phyloP scores from a whole-genome alignment of 202 grass and related monocot genomes.

The Digitaria exilis region DNA sequence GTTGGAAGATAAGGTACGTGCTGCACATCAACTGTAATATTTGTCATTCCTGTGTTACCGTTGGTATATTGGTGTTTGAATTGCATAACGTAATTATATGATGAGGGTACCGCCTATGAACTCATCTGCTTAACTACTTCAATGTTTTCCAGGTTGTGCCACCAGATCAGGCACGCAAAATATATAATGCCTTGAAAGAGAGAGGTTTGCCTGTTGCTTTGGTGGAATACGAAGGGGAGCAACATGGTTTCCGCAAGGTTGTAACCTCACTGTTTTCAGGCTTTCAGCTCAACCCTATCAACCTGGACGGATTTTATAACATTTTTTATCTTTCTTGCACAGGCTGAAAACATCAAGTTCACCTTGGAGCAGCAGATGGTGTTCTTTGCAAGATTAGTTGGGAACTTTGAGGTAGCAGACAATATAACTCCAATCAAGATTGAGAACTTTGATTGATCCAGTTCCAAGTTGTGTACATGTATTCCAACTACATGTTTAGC shows the following conservation, averaged over 20 bases:
- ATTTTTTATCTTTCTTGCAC: slow-evolving; percentile 25
- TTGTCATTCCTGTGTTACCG: slow-evolving; percentile 9
- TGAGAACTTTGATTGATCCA: slow-evolving; percentile 75
- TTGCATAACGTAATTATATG: background rate
- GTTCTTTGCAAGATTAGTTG: slow-evolving; percentile 79
- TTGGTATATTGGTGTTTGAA: background rate
- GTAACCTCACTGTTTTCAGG: background rate
- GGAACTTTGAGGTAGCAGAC: slow-evolving; percentile 82
- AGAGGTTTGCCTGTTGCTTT: slow-evolving; percentile 83
- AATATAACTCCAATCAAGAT: slow-evolving; percentile 86
- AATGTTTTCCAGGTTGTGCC: slow-evolving; percentile 64
- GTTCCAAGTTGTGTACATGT: background rate
- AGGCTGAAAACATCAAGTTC: slow-evolving; percentile 93
- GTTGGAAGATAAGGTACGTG: slow-evolving; percentile 84
- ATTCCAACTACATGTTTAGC: too few relatives aligned
- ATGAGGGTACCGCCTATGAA: background rate
- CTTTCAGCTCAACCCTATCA: background rate
- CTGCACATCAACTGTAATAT: background rate
- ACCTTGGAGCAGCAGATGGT: slow-evolving; percentile 92
- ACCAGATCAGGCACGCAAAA: slow-evolving; percentile 77
- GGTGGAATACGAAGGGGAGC: slow-evolving; percentile 94
- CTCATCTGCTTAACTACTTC: background rate
- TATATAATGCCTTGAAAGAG: slow-evolving; percentile 78
- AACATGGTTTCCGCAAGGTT: slow-evolving; percentile 89
- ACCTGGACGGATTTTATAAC: background rate